Conservation (phyloP, 2,329 filamentous ascomycete genomes). For the Penicillium janthinellum region DNA sequence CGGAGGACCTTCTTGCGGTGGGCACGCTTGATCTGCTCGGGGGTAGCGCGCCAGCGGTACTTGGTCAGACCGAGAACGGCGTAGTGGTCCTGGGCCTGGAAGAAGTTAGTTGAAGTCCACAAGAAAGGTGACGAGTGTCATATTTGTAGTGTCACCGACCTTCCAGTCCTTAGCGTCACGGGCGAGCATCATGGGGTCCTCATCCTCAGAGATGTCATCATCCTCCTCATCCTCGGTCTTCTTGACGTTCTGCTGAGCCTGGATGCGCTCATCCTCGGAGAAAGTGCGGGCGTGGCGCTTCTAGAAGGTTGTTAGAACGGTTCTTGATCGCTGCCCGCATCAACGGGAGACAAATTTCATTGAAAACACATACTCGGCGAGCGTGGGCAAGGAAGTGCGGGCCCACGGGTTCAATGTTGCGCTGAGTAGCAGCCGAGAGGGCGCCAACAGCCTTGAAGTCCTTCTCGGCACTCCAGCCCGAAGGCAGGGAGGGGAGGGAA, state of each 20-base stretch:
- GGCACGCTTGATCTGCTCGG: conserved; percentile 98
- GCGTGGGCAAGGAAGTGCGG: conserved; percentile 98
- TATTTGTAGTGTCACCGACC: conserved; percentile 54
- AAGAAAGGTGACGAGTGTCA: not conserved
- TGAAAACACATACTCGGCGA: conserved; percentile 65
- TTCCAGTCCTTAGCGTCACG: conserved; percentile 99
- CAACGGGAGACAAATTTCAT: not conserved
- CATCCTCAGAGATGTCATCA: conserved; percentile 88
- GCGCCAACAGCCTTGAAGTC: conserved; percentile 84
- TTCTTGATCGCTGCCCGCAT: conserved; percentile 1
- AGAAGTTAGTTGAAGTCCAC: not conserved
- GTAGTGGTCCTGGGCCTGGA: conserved; percentile 91
- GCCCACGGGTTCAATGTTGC: conserved; percentile 92
- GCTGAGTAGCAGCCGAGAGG: conserved; percentile 75
- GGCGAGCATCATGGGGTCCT: conserved; percentile 89
- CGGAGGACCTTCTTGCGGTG: conserved; percentile 99
- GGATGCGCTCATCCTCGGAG: conserved; percentile 96
- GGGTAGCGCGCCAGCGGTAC: conserved; percentile 88
- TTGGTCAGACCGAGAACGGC: conserved; percentile 90
- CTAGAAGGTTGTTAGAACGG: conserved; percentile 38
- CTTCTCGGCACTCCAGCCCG: conserved; percentile 80
- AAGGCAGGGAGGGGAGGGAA: conserved; percentile 70
- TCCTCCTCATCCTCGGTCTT: conserved; percentile 90
- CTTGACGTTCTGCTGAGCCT: conserved; percentile 92
- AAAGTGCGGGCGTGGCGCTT: conserved; percentile 95